These are phyloP conservation scores for Daedaleopsis nitida DNA, from an alignment of 768 basidiomycete species.

Conservation along the genomic window DNA sequence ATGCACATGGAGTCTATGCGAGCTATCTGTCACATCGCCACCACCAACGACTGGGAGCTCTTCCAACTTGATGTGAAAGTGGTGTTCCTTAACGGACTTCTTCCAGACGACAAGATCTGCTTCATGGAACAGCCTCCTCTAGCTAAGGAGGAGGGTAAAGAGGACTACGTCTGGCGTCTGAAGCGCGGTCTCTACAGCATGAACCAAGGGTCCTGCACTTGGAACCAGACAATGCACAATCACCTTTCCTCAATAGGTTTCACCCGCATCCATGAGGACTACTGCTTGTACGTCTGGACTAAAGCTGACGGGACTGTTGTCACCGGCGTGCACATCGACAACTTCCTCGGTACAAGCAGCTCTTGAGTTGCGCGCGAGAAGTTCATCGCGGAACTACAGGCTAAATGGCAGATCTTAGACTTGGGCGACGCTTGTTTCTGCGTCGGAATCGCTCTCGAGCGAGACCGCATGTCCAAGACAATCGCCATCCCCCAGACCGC, in stretches of 20 bases:
- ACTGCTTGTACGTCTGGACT: conserved; percentile 15
- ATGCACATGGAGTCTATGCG: conserved; percentile 42
- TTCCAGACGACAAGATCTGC: conserved; percentile 30
- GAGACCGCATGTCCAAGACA: conserved; percentile 23
- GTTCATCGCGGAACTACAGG: conserved; percentile 32
- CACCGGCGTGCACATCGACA: conserved; percentile 26
- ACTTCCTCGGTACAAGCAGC: conserved; percentile 15
- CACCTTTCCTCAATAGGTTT: conserved; percentile 15
- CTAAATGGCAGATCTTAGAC: conserved; percentile 36
- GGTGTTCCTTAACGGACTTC: conserved; percentile 39
- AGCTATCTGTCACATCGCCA: conserved; percentile 26
- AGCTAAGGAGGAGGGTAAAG: conserved; percentile 5
- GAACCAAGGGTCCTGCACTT: conserved; percentile 21
- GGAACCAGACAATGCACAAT: conserved; percentile 14
- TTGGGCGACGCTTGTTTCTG: conserved; percentile 33
- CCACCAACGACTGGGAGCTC: conserved; percentile 36
- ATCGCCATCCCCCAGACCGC: conserved; percentile 23
- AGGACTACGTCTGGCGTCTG: conserved; percentile 14
- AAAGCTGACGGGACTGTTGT: conserved; percentile 11
- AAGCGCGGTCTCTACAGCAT: conserved; percentile 22
- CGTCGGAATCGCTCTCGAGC: conserved; percentile 40
- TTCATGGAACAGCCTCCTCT: conserved; percentile 38
- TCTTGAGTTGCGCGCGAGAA: conserved; percentile 28
- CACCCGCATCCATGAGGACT: conserved; percentile 14
- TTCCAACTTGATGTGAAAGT: conserved; percentile 44